Percentiles rank a stretch among this genome's conserved stretches.
These are phyloP conservation scores for Termitomyces sp. DNA, from an alignment of 768 basidiomycete genomes.

Conservation along the genomic window DNA sequence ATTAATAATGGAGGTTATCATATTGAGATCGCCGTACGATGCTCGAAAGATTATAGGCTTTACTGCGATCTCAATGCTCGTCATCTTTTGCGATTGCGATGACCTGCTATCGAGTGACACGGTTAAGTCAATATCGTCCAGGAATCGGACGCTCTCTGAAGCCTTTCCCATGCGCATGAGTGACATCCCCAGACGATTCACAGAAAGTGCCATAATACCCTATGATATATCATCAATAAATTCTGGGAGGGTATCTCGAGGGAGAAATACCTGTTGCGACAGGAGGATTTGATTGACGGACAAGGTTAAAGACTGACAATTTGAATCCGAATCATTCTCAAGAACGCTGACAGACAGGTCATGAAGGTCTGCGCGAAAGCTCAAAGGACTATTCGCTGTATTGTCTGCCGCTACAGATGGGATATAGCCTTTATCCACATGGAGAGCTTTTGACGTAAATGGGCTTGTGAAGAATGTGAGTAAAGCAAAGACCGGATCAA, in stretches of 20 bases:
- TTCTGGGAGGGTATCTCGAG: not conserved
- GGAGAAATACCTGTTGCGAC: slow-evolving; percentile 74
- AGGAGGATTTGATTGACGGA: slow-evolving; percentile 82
- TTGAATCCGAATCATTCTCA: slow-evolving; percentile 74
- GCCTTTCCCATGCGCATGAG: slow-evolving; percentile 82
- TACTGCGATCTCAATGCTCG: slow-evolving; percentile 76
- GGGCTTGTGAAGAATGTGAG: slow-evolving; percentile 77
- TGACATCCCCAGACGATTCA: slow-evolving; percentile 90
- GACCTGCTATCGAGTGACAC: slow-evolving; percentile 86
- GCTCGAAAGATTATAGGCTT: slow-evolving; percentile 89
- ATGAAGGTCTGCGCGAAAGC: slow-evolving; percentile 85
- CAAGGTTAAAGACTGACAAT: slow-evolving; percentile 84
- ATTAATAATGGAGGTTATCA: slow-evolving; percentile 84
- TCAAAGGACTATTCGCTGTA: slow-evolving; percentile 22
- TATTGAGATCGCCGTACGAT: slow-evolving; percentile 90
- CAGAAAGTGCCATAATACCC: slow-evolving; percentile 77
- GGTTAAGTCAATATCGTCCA: slow-evolving; percentile 90
- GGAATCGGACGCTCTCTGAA: slow-evolving; percentile 82
- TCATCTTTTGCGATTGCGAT: slow-evolving; percentile 63
- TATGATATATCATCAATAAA: slow-evolving; percentile 23
- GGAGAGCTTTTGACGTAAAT: slow-evolving; percentile 23
- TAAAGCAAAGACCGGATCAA: slow-evolving; percentile 89
- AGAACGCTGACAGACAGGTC: slow-evolving; percentile 86
- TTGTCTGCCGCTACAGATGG: not conserved
- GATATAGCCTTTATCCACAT: slow-evolving; percentile 1